Evolutionary conservation across 371 early-diverging fungal species (phyloP).

Genomic region (Rhizomucor pusillus): DNA sequence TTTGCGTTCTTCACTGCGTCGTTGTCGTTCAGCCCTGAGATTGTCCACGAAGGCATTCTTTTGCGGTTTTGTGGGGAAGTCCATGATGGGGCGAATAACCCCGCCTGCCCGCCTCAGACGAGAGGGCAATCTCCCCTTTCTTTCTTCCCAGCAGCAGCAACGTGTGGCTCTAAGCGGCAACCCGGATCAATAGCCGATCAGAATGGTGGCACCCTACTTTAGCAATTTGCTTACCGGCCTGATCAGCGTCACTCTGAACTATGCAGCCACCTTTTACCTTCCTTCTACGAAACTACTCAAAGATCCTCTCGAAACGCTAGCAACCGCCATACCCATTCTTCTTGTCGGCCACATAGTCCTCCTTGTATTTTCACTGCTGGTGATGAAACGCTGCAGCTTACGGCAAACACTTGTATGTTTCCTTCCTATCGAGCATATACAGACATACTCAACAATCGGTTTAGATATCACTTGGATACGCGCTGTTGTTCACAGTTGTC

Average conservation of each 20-base stretch:
- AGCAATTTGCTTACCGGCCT: constrained; percentile 4
- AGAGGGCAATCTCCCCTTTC: too few species aligned
- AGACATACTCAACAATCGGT: constrained; percentile 8
- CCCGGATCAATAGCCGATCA: too few species aligned
- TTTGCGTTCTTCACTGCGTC: constrained; percentile 33
- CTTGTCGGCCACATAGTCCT: constrained; percentile 28
- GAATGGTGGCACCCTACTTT: too few species aligned
- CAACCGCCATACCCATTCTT: constrained; percentile 33
- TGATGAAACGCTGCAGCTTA: constrained; percentile 8
- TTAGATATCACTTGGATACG: constrained; percentile 25
- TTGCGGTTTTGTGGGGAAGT: background rate
- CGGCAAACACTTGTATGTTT: constrained; percentile 8
- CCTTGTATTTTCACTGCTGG: constrained; percentile 18
- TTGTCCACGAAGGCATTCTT: constrained; percentile 39
- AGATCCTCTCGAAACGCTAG: constrained; percentile 37
- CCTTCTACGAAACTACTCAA: constrained; percentile 34
- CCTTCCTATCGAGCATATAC: background rate
- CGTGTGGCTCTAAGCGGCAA: too few species aligned
- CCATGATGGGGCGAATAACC: too few species aligned
- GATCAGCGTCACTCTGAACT: constrained; percentile 17
- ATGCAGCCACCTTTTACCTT: constrained; percentile 33
- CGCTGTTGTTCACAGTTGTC: constrained; percentile 17
- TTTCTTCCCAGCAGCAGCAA: too few species aligned
- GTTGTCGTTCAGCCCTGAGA: constrained; percentile 32
- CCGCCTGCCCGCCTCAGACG: too few species aligned